Conservation (phyloP, 2,329 filamentous ascomycete species). For the Exophiala sideris region DNA sequence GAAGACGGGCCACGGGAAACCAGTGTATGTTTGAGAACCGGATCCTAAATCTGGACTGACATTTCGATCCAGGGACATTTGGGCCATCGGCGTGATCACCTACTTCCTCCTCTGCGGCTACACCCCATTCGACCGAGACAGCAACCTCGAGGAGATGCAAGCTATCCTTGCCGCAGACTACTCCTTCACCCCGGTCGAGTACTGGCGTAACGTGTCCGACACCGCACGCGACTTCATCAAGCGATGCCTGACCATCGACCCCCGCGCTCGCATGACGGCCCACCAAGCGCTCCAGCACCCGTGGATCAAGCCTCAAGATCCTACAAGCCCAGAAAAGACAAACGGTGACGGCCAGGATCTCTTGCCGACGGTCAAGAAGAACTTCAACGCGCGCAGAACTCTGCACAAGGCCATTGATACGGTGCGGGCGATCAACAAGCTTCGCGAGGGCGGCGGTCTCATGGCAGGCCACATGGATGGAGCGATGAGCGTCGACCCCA, state of each 20-base stretch:
- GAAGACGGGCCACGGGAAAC: slow-evolving; percentile 96
- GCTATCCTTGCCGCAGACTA: slow-evolving; percentile 96
- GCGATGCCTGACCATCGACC: slow-evolving; percentile 86
- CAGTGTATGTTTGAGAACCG: slow-evolving; percentile 60
- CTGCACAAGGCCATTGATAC: slow-evolving; percentile 67
- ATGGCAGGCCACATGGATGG: slow-evolving; percentile 58
- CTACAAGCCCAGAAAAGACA: slow-evolving; percentile 34
- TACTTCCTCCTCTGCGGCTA: slow-evolving; percentile 98
- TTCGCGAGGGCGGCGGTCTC: slow-evolving; percentile 59
- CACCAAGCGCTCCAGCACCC: slow-evolving; percentile 68
- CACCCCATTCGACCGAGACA: slow-evolving; percentile 95
- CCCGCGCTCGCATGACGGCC: slow-evolving; percentile 80
- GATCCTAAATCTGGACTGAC: neutral
- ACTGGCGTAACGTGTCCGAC: slow-evolving; percentile 90
- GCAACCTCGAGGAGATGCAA: slow-evolving; percentile 98
- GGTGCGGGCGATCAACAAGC: slow-evolving; percentile 65
- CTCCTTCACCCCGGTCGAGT: slow-evolving; percentile 87
- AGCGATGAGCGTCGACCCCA: slow-evolving; percentile 55
- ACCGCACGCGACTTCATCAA: slow-evolving; percentile 89
- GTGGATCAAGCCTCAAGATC: slow-evolving; percentile 59
- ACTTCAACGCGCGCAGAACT: slow-evolving; percentile 64
- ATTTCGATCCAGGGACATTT: slow-evolving; percentile 65
- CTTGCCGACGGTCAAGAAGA: slow-evolving; percentile 65
- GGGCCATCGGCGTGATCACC: slow-evolving; percentile 97
- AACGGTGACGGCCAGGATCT: slow-evolving; percentile 50